Evolutionary conservation across 2,329 filamentous ascomycete genomes (phyloP).

Genomic region (Hypoxylon sp.): DNA sequence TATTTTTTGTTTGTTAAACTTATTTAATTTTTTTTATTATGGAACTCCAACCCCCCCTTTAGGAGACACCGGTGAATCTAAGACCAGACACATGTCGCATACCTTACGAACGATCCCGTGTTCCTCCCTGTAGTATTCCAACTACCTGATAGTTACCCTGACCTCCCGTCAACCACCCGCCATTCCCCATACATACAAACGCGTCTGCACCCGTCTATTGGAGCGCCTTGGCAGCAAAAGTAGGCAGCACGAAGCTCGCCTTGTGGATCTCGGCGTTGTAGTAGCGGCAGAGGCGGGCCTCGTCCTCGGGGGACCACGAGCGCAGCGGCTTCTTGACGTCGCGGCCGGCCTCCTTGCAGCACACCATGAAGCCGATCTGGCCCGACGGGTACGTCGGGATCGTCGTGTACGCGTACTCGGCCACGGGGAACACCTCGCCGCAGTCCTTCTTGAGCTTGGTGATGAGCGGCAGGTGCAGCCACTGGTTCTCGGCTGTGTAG

Average conservation of each 20-base stretch:
- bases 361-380: slow-evolving; percentile 99
- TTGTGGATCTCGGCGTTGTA: slow-evolving; percentile 98
- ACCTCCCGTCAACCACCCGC: neutral
- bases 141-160: neutral
- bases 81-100: neutral
- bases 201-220: slow-evolving; percentile 58
- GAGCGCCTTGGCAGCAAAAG: slow-evolving; percentile 85
- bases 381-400: slow-evolving; percentile 99
- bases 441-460: slow-evolving; percentile 95
- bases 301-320: slow-evolving; percentile 84
- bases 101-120: neutral
- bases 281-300: slow-evolving; percentile 93
- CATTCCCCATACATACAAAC: too few relatives aligned
- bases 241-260: slow-evolving; percentile 92
- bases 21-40: too few relatives aligned
- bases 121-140: neutral
- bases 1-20: too few relatives aligned
- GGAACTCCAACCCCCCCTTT: too few relatives aligned
- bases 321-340: slow-evolving; percentile 89
- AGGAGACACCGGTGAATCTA: neutral
- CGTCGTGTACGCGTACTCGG: slow-evolving; percentile 98
- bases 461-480: slow-evolving; percentile 96
- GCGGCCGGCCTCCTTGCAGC: slow-evolving; percentile 89
- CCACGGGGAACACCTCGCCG: slow-evolving; percentile 95
- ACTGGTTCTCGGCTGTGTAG: slow-evolving; percentile 94